Conservation (phyloP, 2,329 filamentous ascomycete species). For the Pseudogymnoascus sp. region DNA sequence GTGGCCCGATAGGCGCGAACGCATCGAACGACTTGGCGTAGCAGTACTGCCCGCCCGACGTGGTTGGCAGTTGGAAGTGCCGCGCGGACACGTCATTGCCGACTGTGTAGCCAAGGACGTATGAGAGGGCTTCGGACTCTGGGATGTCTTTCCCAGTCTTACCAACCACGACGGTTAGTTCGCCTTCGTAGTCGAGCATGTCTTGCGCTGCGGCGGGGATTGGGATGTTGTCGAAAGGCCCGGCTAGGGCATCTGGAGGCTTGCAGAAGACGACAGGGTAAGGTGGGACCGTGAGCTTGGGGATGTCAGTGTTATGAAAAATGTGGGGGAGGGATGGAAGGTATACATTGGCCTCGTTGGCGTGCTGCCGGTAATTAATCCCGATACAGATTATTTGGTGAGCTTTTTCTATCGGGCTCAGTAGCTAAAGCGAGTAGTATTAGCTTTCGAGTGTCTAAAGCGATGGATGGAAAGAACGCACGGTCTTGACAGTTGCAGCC, state of each 20-base stretch:
- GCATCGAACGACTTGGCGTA: slow-evolving; percentile 38
- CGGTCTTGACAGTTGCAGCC: slow-evolving; percentile 11
- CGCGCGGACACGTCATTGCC: slow-evolving; percentile 37
- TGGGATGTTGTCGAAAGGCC: slow-evolving; percentile 30
- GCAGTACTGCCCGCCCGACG: slow-evolving; percentile 35
- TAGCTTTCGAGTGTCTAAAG: not conserved
- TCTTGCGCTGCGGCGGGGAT: slow-evolving; percentile 42
- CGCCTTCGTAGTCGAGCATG: slow-evolving; percentile 52
- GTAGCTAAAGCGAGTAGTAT: slow-evolving; percentile 10
- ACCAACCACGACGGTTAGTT: slow-evolving; percentile 51
- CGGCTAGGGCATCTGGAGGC: slow-evolving; percentile 32
- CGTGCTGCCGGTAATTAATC: slow-evolving; percentile 50
- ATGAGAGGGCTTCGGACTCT: slow-evolving; percentile 29
- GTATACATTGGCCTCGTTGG: slow-evolving; percentile 15
- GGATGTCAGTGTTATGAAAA: not conserved
- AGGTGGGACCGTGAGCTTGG: slow-evolving; percentile 31
- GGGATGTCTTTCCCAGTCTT: slow-evolving; percentile 33
- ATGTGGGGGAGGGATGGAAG: not conserved
- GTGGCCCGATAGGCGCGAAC: slow-evolving; percentile 36
- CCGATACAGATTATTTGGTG: slow-evolving; percentile 51
- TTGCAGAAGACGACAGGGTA: slow-evolving; percentile 45
- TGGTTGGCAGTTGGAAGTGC: slow-evolving; percentile 27
- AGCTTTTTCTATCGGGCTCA: slow-evolving; percentile 11
- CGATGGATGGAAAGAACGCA: not conserved
- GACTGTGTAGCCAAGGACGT: slow-evolving; percentile 35